phyloP scores from a whole-genome alignment of 306 rosid species.

The Begonia fuchsioides region DNA sequence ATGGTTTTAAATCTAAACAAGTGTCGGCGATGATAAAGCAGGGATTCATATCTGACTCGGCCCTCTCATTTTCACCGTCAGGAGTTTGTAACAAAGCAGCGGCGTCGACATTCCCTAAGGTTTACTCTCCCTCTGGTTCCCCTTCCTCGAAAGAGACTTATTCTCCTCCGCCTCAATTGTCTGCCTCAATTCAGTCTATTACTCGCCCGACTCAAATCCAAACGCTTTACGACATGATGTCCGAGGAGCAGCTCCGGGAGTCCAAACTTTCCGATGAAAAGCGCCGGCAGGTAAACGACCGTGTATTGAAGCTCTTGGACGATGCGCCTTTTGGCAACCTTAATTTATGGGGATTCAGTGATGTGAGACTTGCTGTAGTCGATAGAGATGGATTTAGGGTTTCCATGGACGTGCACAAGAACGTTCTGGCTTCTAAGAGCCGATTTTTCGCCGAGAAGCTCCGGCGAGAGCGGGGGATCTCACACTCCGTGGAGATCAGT shows the following conservation, averaged over 20 bases:
- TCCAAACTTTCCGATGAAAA: constrained; percentile 26
- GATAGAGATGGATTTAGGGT: constrained; percentile 50
- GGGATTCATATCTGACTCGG: constrained; percentile 53
- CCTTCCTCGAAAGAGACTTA: constrained; percentile 19
- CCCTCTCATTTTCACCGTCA: constrained; percentile 53
- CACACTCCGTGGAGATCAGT: constrained; percentile 71
- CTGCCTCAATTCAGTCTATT: constrained; percentile 8
- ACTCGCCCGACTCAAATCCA: constrained; percentile 25
- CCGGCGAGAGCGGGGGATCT: constrained; percentile 22
- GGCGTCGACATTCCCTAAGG: constrained; percentile 15
- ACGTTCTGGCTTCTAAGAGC: constrained; percentile 50
- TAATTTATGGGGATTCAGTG: constrained; percentile 26
- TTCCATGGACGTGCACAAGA: constrained; percentile 63
- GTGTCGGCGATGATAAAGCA: constrained; percentile 72
- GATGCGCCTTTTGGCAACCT: constrained; percentile 31
- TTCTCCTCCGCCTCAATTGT: constrained; percentile 25
- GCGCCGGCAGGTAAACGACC: constrained; percentile 34
- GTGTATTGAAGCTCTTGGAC: constrained; percentile 33
- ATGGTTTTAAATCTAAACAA: constrained; percentile 44
- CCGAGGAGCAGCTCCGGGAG: constrained; percentile 34
- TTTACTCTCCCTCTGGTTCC: constrained; percentile 25
- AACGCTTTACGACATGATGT: constrained; percentile 74
- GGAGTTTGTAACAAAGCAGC: constrained; percentile 12
- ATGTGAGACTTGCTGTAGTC: constrained; percentile 58
- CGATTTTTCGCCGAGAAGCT: constrained; percentile 71